phyloP scores from a whole-genome alignment of 140 eudicot genomes.

The Anethum foeniculum region DNA sequence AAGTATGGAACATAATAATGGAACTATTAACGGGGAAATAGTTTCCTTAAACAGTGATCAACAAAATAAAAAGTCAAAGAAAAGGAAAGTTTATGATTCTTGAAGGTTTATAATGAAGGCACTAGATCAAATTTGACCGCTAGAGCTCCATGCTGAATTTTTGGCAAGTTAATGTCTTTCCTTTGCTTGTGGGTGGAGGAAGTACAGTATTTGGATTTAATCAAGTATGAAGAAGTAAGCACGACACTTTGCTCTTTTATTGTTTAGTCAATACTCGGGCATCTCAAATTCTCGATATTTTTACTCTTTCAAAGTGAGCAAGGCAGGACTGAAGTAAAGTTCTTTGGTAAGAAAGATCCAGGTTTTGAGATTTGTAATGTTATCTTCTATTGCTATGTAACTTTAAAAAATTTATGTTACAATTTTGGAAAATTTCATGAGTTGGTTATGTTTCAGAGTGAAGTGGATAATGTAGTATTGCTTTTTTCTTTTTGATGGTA shows the following conservation, averaged over 20 bases:
- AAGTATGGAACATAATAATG: conserved; percentile 8
- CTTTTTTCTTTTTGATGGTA: neutral
- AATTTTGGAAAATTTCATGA: too few relatives aligned
- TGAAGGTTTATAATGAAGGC: neutral
- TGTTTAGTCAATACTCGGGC: neutral
- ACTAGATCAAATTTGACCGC: neutral
- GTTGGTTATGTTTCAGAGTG: neutral
- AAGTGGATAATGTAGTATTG: neutral
- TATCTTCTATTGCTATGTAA: too few relatives aligned
- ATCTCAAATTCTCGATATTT: neutral
- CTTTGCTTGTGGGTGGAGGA: neutral
- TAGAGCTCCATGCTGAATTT: neutral
- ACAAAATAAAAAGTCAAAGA: conserved; percentile 29
- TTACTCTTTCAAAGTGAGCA: neutral
- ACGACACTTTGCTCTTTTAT: neutral
- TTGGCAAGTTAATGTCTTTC: neutral
- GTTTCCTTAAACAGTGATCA: conserved; percentile 15
- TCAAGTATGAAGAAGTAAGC: neutral
- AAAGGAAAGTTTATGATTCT: conserved; percentile 15
- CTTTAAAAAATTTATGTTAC: too few relatives aligned
- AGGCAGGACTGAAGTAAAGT: neutral
- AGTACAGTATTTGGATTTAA: neutral
- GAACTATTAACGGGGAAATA: conserved; percentile 10
- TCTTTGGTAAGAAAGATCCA: neutral
- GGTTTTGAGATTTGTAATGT: neutral